Conservation (phyloP, 1,284 basidiomycete species). For the Caloboletus firmus region DNA sequence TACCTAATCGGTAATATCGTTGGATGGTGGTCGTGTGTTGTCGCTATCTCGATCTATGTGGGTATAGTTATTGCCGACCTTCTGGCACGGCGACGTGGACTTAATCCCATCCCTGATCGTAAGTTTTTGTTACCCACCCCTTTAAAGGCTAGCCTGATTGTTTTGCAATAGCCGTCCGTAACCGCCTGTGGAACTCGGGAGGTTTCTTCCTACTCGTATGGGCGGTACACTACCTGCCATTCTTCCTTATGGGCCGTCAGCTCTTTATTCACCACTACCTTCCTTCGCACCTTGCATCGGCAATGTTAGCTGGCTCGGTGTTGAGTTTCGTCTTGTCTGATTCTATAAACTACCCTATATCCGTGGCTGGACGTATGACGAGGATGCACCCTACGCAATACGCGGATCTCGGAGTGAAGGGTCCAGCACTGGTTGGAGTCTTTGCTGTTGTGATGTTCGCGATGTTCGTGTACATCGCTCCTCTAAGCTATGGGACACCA, state of each 20-base stretch:
- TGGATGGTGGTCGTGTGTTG: constrained; percentile 93
- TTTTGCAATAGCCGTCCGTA: constrained; percentile 68
- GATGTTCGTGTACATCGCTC: constrained; percentile 76
- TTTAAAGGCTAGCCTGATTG: constrained; percentile 1
- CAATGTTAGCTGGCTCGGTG: constrained; percentile 88
- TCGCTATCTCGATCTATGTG: constrained; percentile 83
- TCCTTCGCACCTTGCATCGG: constrained; percentile 89
- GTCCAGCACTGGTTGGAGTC: constrained; percentile 59
- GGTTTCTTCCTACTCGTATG: constrained; percentile 96
- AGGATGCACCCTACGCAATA: constrained; percentile 60
- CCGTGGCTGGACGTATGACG: constrained; percentile 61
- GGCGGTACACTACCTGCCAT: constrained; percentile 96
- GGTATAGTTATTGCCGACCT: constrained; percentile 90
- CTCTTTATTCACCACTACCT: constrained; percentile 98
- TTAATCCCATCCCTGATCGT: constrained; percentile 87
- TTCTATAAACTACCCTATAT: constrained; percentile 92
- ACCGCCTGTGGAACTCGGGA: constrained; percentile 90
- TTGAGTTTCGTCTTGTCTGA: constrained; percentile 92
- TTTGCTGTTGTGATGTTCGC: constrained; percentile 63
- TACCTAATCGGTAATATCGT: constrained; percentile 95
- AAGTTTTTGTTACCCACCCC: constrained; percentile 37
- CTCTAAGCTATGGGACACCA: constrained; percentile 89
- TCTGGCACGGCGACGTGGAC: constrained; percentile 81
- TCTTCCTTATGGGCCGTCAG: constrained; percentile 98
- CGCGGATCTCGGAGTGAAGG: constrained; percentile 73